Evolutionary conservation across 179 eudicot genomes (phyloP), one percentile per base, ranked within the genome.

Genomic region (Sideroxylon spinosum): DNA sequence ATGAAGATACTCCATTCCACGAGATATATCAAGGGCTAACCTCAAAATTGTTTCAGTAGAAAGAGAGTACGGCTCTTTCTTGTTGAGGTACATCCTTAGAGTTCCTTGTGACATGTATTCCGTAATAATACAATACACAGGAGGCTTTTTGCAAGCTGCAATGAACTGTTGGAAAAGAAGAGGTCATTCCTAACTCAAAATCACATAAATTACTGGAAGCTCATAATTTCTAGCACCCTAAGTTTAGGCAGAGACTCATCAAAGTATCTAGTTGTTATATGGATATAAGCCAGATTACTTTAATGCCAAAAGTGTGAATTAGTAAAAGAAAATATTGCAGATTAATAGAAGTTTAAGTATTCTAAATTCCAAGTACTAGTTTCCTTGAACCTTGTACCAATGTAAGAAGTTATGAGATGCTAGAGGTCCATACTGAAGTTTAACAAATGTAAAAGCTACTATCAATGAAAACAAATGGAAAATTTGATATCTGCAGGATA

Each of bases 21-120:
- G 82, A 0, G 97, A 93, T 59, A 95, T 95, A 84, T 95, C 98
- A 0, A 95, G 93, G 80, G 97, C 97, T 84, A 95, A 77, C 71
- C 93, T 82, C 63, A 95, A 68, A 50, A 95, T 76, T 23, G 97
- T 93, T 72, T 93, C 98, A 1, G 80, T 86, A 32, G 98, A 92
- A 32, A 95, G 92, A 8, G 97, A 90, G 76, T 91, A 91, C 8
- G 97, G 98, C 81, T 93, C 95, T 80, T 92, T 91, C 84, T 95
- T 95, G 87, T 95, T 91, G n/a, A 95, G 90, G 81, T 95, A 93
- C 93, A 90, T 91, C 77, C 98, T 88, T 4, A 95, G 89, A 9
- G 91, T 92, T 71, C 98, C 98, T 85, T 95, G 97, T 10, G 98
- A 95, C 97, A 95, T 90, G 91, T 95, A 95, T 78, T 95, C 98